Evolutionary conservation across 2,329 filamentous ascomycete species (phyloP).

Genomic region (Metarhizium robertsii): DNA sequence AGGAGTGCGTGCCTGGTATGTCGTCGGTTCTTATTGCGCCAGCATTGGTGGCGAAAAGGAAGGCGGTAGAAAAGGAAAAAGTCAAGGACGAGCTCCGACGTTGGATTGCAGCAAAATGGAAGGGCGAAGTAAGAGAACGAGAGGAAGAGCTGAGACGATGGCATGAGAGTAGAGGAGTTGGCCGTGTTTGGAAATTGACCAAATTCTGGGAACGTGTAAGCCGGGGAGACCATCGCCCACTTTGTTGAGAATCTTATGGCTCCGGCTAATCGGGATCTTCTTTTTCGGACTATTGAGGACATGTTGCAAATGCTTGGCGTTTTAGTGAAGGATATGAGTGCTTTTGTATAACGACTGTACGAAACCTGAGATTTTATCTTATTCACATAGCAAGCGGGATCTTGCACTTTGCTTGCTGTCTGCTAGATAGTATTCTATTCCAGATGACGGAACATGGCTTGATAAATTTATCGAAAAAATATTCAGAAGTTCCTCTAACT

Average conservation of each 20-base stretch:
- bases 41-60: conserved; percentile 50
- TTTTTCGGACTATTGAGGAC: not conserved
- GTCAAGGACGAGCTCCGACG: conserved; percentile 57
- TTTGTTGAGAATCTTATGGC: not conserved
- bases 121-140: conserved; percentile 39
- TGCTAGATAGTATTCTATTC: not conserved
- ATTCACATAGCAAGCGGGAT: not conserved
- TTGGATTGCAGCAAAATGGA: conserved; percentile 55
- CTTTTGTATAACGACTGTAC: not conserved
- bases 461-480: not conserved
- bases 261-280: not conserved
- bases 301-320: not conserved
- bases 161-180: conserved; percentile 43
- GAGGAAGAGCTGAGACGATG: conserved; percentile 36
- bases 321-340: not conserved
- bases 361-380: not conserved
- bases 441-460: not conserved
- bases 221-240: conserved; percentile 22
- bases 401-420: not conserved
- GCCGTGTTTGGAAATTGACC: conserved; percentile 51
- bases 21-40: conserved; percentile 40
- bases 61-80: conserved; percentile 55
- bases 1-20: conserved; percentile 48
- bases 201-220: conserved; percentile 58
- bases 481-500: no score